phyloP scores from a whole-genome alignment of 2,329 filamentous ascomycete species.

The Talaromyces sp. region DNA sequence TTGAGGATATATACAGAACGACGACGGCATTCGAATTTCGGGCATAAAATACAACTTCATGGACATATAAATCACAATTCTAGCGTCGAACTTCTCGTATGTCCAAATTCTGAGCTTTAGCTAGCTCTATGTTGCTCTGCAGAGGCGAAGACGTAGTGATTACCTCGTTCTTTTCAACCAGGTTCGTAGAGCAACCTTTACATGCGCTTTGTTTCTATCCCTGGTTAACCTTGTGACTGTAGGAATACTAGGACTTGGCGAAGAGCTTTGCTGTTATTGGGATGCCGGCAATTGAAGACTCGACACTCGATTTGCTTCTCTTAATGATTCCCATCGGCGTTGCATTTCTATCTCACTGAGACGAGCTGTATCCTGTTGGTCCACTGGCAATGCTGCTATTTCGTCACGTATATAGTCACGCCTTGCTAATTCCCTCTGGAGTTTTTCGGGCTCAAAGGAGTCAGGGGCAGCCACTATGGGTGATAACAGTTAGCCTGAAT shows the following conservation, averaged over 20 bases:
- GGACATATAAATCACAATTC: not conserved
- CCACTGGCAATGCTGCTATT: not conserved
- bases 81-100: not conserved
- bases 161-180: not conserved
- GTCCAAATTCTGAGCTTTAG: not conserved
- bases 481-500: not conserved
- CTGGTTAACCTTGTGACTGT: not conserved
- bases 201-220: not conserved
- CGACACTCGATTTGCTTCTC: not conserved
- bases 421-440: not conserved
- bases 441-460: not conserved
- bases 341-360: not conserved
- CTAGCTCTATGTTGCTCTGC: not conserved
- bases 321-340: not conserved
- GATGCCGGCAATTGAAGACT: not conserved
- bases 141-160: not conserved
- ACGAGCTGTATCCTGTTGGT: not conserved
- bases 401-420: not conserved
- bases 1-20: not conserved
- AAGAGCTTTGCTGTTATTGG: not conserved
- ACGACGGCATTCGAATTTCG: not conserved
- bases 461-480: not conserved
- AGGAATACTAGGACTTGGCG: not conserved
- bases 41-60: not conserved
- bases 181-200: not conserved